Evolutionary conservation across 495 filamentous ascomycete genomes (phyloP).

Genomic region (Xylaria intraflava): DNA sequence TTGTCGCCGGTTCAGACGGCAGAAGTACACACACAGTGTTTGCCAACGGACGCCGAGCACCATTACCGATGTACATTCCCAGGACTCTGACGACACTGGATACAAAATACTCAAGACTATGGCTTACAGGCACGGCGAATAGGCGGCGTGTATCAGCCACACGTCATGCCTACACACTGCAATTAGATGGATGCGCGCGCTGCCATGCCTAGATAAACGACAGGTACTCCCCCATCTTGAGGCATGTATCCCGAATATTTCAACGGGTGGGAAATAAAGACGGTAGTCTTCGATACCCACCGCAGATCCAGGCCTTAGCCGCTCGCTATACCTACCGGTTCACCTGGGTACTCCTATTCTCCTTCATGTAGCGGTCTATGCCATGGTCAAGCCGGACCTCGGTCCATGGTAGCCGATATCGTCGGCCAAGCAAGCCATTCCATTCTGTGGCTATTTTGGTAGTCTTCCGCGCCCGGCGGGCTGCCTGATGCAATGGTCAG

Average conservation of each 20-base stretch:
- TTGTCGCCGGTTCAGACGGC: slow-evolving; percentile 4
- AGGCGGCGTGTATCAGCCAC: slow-evolving; percentile 10
- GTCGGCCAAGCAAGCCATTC: not conserved
- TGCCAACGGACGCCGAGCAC: not conserved
- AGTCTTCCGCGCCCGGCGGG: too few relatives aligned
- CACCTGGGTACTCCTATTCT: not conserved
- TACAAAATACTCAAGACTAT: too few relatives aligned
- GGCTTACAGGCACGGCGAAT: not conserved
- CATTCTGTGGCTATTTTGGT: not conserved
- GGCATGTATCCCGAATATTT: not conserved
- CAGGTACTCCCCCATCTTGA: not conserved
- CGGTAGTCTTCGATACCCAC: not conserved
- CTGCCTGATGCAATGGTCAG: not conserved
- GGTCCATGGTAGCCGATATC: not conserved
- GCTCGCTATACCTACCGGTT: too few relatives aligned
- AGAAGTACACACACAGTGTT: slow-evolving; percentile 7
- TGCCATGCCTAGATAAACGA: not conserved
- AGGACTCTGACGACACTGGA: not conserved
- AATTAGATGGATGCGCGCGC: slow-evolving; percentile 1
- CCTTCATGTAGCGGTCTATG: not conserved
- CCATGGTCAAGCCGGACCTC: not conserved
- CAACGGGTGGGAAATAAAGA: slow-evolving; percentile 4
- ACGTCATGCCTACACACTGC: slow-evolving; percentile 3
- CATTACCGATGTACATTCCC: not conserved
- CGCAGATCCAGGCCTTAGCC: too few relatives aligned